A percentile compares a stretch with the other conserved stretches of the same genome.
These are phyloP conservation scores for Passalora sequoiae DNA, from an alignment of 2,329 filamentous ascomycete genomes.

Conservation along the genomic window DNA sequence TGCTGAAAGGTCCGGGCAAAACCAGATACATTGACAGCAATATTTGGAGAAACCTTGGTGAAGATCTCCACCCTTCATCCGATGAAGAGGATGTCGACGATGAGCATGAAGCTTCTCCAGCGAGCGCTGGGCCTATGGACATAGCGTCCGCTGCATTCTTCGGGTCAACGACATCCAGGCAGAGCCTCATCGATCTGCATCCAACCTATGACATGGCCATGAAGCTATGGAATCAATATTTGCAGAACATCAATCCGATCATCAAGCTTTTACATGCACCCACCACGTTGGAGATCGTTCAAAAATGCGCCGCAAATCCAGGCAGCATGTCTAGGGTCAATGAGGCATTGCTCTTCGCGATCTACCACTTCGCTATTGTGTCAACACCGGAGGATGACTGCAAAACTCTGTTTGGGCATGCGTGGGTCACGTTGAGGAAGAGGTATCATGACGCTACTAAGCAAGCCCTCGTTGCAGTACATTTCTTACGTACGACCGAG, in stretches of 20 bases:
- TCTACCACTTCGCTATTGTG: slow-evolving; percentile 55
- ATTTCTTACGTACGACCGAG: slow-evolving; percentile 62
- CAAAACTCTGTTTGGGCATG: slow-evolving; percentile 44
- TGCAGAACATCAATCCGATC: slow-evolving; percentile 66
- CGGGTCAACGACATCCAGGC: slow-evolving; percentile 6
- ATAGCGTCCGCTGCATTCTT: slow-evolving; percentile 28
- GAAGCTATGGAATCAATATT: slow-evolving; percentile 55
- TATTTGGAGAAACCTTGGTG: slow-evolving; percentile 29
- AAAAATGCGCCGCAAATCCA: slow-evolving; percentile 36
- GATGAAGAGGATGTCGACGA: slow-evolving; percentile 26
- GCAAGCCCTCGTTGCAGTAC: slow-evolving; percentile 61
- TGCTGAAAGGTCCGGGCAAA: slow-evolving; percentile 32
- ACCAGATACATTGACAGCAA: slow-evolving; percentile 42
- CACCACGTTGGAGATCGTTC: slow-evolving; percentile 48
- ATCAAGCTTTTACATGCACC: slow-evolving; percentile 67
- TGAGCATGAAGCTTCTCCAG: slow-evolving; percentile 18
- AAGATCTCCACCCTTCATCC: slow-evolving; percentile 27
- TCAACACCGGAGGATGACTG: slow-evolving; percentile 48
- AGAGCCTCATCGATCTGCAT: slow-evolving; percentile 43
- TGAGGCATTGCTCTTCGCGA: slow-evolving; percentile 56
- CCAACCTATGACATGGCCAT: slow-evolving; percentile 49
- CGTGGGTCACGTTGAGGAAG: slow-evolving; percentile 36
- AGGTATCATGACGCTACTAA: slow-evolving; percentile 47
- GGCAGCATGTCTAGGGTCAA: slow-evolving; percentile 54
- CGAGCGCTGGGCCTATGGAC: slow-evolving; percentile 22